These are phyloP conservation scores for Fusarium acutatum DNA, from an alignment of 2,329 filamentous ascomycete genomes.

Conservation along the genomic window DNA sequence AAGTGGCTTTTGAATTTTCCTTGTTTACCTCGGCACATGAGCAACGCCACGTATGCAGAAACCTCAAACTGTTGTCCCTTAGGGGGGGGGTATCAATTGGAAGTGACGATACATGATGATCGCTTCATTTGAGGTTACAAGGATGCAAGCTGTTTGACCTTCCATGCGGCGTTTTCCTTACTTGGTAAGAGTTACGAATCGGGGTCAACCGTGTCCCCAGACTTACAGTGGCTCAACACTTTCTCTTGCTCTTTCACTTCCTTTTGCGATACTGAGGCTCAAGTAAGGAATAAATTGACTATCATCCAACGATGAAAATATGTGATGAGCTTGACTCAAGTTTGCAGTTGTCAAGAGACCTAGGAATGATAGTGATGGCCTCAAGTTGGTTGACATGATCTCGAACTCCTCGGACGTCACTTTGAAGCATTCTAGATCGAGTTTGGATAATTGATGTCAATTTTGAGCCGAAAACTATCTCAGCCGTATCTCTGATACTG, in stretches of 20 bases:
- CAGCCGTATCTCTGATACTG: no score
- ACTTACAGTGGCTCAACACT: accelerated
- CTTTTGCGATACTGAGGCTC: accelerated
- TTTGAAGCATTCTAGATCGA: no score
- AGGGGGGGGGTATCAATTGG: not conserved
- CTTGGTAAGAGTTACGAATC: not conserved
- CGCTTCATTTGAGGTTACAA: accelerated
- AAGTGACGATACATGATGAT: not conserved
- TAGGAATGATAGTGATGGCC: accelerated
- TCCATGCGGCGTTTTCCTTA: accelerated
- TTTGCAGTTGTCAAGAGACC: not conserved
- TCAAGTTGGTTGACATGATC: no score
- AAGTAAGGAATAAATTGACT: no score
- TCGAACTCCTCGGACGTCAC: no score
- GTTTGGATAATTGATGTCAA: no score
- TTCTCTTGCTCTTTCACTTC: accelerated
- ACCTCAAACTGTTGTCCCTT: accelerated
- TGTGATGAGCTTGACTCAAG: not conserved
- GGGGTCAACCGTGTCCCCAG: not conserved
- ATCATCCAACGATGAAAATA: no score
- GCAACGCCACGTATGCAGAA: not conserved
- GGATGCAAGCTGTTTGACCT: accelerated
- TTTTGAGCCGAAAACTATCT: no score
- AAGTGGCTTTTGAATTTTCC: no score
- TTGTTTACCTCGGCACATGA: not conserved